Evolutionary conservation across 768 basidiomycete species (phyloP), one percentile per base, ranked within the genome.

Genomic region (Trametes cingulata): DNA sequence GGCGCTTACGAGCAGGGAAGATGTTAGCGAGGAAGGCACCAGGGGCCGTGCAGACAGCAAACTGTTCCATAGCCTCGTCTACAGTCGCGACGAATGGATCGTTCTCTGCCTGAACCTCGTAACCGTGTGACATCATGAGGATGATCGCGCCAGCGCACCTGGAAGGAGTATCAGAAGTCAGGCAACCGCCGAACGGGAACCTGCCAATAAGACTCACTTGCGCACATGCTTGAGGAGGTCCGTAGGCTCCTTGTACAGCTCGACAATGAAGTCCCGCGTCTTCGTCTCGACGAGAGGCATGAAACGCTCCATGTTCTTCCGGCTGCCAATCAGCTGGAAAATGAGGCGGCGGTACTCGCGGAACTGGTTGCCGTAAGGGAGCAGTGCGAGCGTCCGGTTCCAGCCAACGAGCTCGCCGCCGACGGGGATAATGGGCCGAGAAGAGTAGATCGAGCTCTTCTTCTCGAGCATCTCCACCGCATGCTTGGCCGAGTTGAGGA

Each of bases 81-180:
- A 73, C 75, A 3, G 75, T 62, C 3, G 66, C 41, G 19, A 82
- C 65, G 50, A 76, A 73, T 2, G 72, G 71, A 56, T 82, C 79
- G 5, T 76, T 71, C 35, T 62, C 67, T 6, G 57, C 64, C 40
- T 62, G 20, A 10, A 71, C 67, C 43, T 67, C 42, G 56, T 73
- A 73, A 2, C 72, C 72, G 43, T 71, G 63, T 5, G 70, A 61
- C 53, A 73, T 63, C 56, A 60, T 67, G 14, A 73, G 62, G 37
- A 72, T 72, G 43, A 73, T 68, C 0, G 70, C 58, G 9, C 71
- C 71, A 1, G 69, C 66, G 14, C 52, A 63, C 50, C 71, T 72
- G 19, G 33, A 15, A 47, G 15, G n/a, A 8, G 49, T 39, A 36
- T 50, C 40, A 42, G 14, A 10, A 47, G 50, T 33, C 27, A 39